Evolutionary conservation across 2,329 filamentous ascomycete genomes (phyloP).

Genomic region (Elsinoe ampelina): DNA sequence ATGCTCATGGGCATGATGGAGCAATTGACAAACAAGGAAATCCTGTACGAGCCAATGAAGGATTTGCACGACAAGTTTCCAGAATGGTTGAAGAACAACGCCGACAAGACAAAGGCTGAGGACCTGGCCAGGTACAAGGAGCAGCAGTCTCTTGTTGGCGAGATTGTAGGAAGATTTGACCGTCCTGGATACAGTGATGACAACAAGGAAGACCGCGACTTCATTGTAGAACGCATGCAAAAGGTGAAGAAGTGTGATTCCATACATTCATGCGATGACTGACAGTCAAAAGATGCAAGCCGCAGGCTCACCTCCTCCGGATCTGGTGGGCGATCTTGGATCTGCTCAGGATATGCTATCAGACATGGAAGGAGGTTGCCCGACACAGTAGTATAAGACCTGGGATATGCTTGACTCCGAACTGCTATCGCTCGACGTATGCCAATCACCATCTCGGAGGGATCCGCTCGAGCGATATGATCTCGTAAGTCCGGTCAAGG

Average conservation of each 20-base stretch:
- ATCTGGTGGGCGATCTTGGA: constrained; percentile 83
- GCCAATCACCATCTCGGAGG: too few species aligned
- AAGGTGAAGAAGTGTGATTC: constrained; percentile 52
- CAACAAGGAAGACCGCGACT: constrained; percentile 72
- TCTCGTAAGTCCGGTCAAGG: too few species aligned
- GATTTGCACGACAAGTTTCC: constrained; percentile 91
- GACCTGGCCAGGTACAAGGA: constrained; percentile 73
- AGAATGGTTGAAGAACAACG: constrained; percentile 74
- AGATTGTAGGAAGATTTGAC: constrained; percentile 88
- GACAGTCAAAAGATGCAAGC: constrained; percentile 74
- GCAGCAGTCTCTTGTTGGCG: constrained; percentile 67
- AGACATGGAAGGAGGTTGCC: constrained; percentile 51
- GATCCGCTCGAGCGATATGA: too few species aligned
- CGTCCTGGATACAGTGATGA: constrained; percentile 70
- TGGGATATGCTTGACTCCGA: background rate
- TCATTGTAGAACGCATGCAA: constrained; percentile 96
- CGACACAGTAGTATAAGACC: constrained; percentile 43
- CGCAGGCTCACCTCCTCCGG: constrained; percentile 77
- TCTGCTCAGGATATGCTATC: constrained; percentile 61
- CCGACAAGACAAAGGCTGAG: constrained; percentile 51
- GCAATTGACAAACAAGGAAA: constrained; percentile 95
- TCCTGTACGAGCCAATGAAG: constrained; percentile 97
- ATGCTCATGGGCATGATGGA: constrained; percentile 99
- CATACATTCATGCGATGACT: background rate
- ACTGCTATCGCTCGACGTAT: too few species aligned